Conservation (phyloP, 129 eudicot genomes). For the Gnaphalium uliginosum region DNA sequence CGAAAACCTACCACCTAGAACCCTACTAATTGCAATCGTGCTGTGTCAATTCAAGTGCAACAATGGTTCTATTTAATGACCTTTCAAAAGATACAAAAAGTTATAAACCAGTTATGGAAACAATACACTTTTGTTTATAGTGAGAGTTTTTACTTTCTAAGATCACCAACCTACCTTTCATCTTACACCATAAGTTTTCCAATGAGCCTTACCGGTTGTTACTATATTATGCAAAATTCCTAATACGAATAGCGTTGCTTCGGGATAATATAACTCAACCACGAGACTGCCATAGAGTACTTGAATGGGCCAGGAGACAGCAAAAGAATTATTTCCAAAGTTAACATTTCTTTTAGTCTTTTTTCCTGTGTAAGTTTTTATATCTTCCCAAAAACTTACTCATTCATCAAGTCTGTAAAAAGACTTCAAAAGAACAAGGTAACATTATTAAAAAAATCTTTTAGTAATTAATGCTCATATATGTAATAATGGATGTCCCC, state of each 20-base stretch:
- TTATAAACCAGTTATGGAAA: neutral
- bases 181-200: neutral
- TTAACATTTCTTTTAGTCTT: neutral
- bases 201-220: neutral
- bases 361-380: neutral
- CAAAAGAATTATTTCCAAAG: neutral
- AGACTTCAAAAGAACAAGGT: constrained; percentile 13
- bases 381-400: constrained; percentile 3
- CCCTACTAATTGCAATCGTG: neutral
- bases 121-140: neutral
- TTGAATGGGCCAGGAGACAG: neutral
- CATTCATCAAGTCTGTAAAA: constrained; percentile 12
- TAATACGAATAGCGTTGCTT: neutral
- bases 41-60: neutral
- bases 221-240: neutral
- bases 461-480: neutral
- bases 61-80: neutral
- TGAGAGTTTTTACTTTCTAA: neutral
- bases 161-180: neutral
- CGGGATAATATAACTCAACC: neutral
- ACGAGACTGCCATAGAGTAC: neutral
- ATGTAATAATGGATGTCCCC: neutral
- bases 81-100: neutral
- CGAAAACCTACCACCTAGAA: neutral
- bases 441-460: neutral